Base-by-base conservation (phyloP, 2,329 filamentous ascomycete genomes). In the Pseudogymnoascus sp. region DNA sequence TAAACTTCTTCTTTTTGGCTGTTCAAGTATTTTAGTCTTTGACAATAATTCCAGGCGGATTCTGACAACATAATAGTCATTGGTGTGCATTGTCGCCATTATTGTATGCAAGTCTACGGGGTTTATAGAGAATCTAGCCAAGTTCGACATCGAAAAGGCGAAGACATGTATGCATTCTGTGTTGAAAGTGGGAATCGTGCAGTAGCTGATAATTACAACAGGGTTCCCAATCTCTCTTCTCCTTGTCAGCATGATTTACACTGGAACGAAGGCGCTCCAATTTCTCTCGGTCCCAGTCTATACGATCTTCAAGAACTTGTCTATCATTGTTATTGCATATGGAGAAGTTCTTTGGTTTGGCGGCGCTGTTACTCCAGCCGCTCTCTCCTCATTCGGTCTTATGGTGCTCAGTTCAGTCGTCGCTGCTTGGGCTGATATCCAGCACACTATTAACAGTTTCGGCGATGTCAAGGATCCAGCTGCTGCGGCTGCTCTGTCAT, bases 241-340 rank as follows among this genome's bases (percentile, higher is more conserved):
- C 65, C 86, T 97, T 68, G 93, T 96, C 73, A 91, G 91, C 75
- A 97, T 96, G 93, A 96, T 97, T 77, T 97, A 96, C 79, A 96
- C 93, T 63, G 87, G 90, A 72, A 93, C 90, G 72, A 96, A 96
- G 81, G 91, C 93, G 25, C 85, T 97, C 59, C 91, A 96, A 77
- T 96, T 87, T 77, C 89, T 97, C 67, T 96, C 91, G 40, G 95
- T 97, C 61, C 93, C 93, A 28, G 93, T 97, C 25, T 97, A 97
- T 79, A 97, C 93, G 65, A 97, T 97, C 75, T 97, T 97, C 84
- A 97, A 97, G 84, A 97, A 97, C 80, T 76, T 97, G 79, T 96
- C 93, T 67, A 97, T 95, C 75, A 96, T 97, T 70, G 85, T 96
- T 67, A 97, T 96, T 71, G 93, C 93, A 59, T 97, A 97, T 70